Conservation (phyloP, 495 filamentous ascomycete genomes). For the Ramalina peruviana region DNA sequence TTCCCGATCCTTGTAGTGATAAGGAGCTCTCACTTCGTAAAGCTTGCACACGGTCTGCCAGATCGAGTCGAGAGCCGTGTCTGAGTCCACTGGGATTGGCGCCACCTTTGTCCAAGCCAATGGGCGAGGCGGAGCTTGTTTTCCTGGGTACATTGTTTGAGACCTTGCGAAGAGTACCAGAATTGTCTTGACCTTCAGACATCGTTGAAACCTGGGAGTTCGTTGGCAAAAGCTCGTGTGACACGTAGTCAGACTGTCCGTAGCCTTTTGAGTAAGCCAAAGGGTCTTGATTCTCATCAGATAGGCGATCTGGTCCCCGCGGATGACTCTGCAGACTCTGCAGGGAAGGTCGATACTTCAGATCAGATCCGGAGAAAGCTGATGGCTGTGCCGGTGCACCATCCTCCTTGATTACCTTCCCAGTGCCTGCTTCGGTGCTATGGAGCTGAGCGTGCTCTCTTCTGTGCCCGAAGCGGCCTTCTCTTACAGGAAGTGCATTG, state of each 20-base stretch:
- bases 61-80: slow-evolving; percentile 10
- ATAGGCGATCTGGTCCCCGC: too few species aligned
- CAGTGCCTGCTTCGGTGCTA: slow-evolving; percentile 5
- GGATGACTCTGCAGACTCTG: too few species aligned
- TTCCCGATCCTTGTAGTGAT: not conserved
- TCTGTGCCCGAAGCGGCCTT: slow-evolving; percentile 5
- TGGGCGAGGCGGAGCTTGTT: slow-evolving; percentile 4
- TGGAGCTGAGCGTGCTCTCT: slow-evolving; percentile 14
- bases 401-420: not conserved
- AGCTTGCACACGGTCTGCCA: slow-evolving; percentile 13
- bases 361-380: too few species aligned
- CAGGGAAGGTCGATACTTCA: too few species aligned
- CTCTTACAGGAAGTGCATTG: not conserved
- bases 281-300: too few species aligned
- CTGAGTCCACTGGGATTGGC: not conserved
- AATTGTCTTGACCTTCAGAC: too few species aligned
- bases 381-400: too few species aligned
- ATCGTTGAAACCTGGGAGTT: not conserved
- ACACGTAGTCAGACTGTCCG: too few species aligned
- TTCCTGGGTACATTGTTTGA: not conserved
- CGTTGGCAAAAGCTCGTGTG: not conserved
- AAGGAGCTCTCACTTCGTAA: slow-evolving; percentile 10
- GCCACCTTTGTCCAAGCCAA: not conserved
- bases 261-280: too few species aligned
- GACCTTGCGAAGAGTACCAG: too few species aligned